Base-by-base conservation (phyloP, 176 grass and related monocot species). In the barley (Hordeum vulgare) region DNA sequence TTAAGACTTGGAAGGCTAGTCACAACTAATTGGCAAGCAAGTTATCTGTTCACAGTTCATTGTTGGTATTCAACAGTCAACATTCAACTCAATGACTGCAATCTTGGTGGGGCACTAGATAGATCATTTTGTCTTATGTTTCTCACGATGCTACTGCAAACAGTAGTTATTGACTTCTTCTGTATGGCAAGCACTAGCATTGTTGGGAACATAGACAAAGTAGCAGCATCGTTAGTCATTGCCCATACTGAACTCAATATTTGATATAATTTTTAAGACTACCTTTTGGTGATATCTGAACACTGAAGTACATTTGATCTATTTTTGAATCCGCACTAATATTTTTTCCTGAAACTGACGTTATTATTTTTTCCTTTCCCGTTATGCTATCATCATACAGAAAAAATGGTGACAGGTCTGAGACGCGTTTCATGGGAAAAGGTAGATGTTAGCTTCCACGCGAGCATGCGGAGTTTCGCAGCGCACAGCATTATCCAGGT, bases 401-500 rank as follows among this genome's bases (percentile, higher is more conserved):
- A 96, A 76, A 90, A 90, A 85, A 92, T 98, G 82, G 89, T 96
- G 25, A 91, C 86, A 0, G 87, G 89, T 11, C 87, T 99, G 20
- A 24, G 89, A 14, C 71, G 26, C 0, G 76, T 96, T 21, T 92
- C 96, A 17, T 99, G 96, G 96, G 91, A 96, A 61, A 95, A 90
- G 66, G 89, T 99, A 1, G 93, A 99, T 81, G 93, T 94, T 53
- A 99, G 93, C 74, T 99, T 96, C 62, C 89, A 89, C 51, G 86
- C 20, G 24, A 92, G 89, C 69, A 86, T 63, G 12, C 88, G 91
- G 71, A 93, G 93, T 77, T 89, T 96, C 14, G 87, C 90, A 9
- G 87, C 91, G 3, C 96, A 96, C 51, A 99, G 91, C 78, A 87
- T 92, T 27, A 99, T 99, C 78, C 96, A 99, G 89, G 93, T 94